Base-by-base conservation (phyloP, 352 stramenopile genomes). In the Globisporangium mamillatum region DNA sequence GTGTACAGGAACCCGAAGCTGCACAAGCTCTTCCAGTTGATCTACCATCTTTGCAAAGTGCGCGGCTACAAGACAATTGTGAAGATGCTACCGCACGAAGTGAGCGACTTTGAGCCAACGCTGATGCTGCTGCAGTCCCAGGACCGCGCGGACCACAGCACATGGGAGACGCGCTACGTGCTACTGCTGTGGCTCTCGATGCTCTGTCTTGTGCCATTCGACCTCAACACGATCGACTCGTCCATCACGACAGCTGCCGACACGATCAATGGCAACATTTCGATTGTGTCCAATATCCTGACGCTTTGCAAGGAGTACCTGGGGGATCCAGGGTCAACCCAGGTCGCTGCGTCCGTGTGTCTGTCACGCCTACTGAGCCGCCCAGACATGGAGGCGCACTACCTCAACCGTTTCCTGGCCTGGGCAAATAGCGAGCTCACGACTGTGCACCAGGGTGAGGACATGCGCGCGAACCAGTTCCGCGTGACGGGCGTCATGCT, bases 131-230 rank as follows among this genome's bases (percentile, higher is more conserved):
- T 97, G 12, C 86, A 94, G 73, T 94, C 78, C 20, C 90, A 97
- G 68, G 94, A 98, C 73, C 81, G 80, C 36, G 73, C 76, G 4
- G 92, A 97, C 69, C 67, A 90, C 86, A 72, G 66, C 14, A 78
- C 74, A 27, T 92, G 81, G 83, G 78, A 92, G 69, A 92, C 78
- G 60, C 87, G 88, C 54, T 95, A 93, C 62, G 85, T 94, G 53
- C 74, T 99, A 55, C 83, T 99, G 74, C 86, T 99, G 27, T 99
- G 98, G 98, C 81, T 99, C 53, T 97, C 89, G 12, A 98, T 99
- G 76, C 84, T 99, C 48, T 98, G 93, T 68, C 85, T 99, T 29
- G 94, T 99, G 24, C 98, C 98, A 0, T 99, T 99, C 77, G 91
- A 99, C 76, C 90, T 99, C 59, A 77, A 88, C 58, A 97, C 92